phyloP scores from a whole-genome alignment of 2,329 filamentous ascomycete species.

The Botrytis porri region DNA sequence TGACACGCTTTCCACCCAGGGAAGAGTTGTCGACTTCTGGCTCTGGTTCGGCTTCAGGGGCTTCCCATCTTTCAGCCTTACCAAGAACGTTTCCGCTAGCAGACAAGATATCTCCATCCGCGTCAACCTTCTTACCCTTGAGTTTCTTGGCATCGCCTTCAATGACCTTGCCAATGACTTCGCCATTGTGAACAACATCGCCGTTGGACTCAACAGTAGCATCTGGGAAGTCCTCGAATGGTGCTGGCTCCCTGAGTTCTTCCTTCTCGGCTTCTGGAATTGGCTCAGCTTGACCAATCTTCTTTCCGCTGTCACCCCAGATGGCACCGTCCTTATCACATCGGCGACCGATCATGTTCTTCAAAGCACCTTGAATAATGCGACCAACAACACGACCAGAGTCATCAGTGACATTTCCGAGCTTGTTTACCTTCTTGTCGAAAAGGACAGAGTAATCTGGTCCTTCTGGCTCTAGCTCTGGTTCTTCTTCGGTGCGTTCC shows the following conservation, averaged over 20 bases:
- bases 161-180: constrained; percentile 57
- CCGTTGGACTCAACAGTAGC: constrained; percentile 54
- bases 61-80: constrained; percentile 66
- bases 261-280: constrained; percentile 55
- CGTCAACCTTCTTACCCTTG: constrained; percentile 62
- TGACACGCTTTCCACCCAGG: constrained; percentile 67
- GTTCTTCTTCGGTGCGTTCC: constrained; percentile 36
- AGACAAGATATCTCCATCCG: constrained; percentile 67
- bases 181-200: constrained; percentile 49
- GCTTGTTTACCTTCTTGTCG: constrained; percentile 56
- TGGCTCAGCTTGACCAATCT: constrained; percentile 65
- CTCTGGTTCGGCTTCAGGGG: constrained; percentile 46
- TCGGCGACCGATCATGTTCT: constrained; percentile 61
- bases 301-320: constrained; percentile 67
- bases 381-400: constrained; percentile 57
- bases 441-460: constrained; percentile 50
- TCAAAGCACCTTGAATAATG: constrained; percentile 60
- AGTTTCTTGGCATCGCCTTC: constrained; percentile 64
- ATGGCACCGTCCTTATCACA: constrained; percentile 66
- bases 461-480: constrained; percentile 28
- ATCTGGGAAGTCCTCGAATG: constrained; percentile 58
- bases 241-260: constrained; percentile 45
- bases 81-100: constrained; percentile 65
- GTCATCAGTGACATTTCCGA: constrained; percentile 55
- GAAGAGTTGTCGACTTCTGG: constrained; percentile 54